Base-by-base conservation (phyloP, 2,329 filamentous ascomycete species). In the Aspergillus quadricinctus region DNA sequence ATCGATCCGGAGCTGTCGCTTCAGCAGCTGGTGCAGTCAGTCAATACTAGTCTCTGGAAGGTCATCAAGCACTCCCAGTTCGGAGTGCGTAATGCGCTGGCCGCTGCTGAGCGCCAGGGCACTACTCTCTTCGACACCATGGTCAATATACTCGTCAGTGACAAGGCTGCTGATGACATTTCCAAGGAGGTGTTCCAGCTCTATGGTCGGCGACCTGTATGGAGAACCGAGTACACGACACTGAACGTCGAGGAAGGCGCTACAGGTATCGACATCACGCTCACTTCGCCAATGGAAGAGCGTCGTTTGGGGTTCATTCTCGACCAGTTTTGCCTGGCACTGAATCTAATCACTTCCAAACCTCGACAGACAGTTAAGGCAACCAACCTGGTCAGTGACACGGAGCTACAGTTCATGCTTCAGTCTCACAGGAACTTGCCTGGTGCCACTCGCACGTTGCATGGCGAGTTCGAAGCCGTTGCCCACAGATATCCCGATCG, bases 61-160 rank as follows among this genome's bases (percentile, higher is more conserved):
- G 40, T 43, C 21, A 43, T 43, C 40, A 43, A 21, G n/a, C 40
- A 43, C n/a, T 43, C 40, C n/a, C 53, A 48, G 35, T 40, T 45
- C 14, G 53, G 53, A 3, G 27, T 55, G 11, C 53, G 53, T 11
- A 50, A 31, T 45, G 49, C 40, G 4, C 49, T 27, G 21, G 41
- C 50, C 8, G 50, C 50, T 23, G 53, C 40, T 23, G 48, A 37
- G 6, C 48, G 48, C 23, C 53, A 55, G 48, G 25, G 19, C 3
- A 25, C 49, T 9, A 41, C 37, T 10, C 48, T 55, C 19, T 55
- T 55, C 11, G 53, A 55, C 23, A 55, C 53, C 19, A 55, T 49
- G 53, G 53, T 55, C 17, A 55, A 55, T 41, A 50, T 55, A 14
- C 48, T 55, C 2, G 48, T 50, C n/a, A 50, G 28, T 2, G 48